Conservation (phyloP, 768 basidiomycete genomes). For the Boletus rufocinnamomeus region DNA sequence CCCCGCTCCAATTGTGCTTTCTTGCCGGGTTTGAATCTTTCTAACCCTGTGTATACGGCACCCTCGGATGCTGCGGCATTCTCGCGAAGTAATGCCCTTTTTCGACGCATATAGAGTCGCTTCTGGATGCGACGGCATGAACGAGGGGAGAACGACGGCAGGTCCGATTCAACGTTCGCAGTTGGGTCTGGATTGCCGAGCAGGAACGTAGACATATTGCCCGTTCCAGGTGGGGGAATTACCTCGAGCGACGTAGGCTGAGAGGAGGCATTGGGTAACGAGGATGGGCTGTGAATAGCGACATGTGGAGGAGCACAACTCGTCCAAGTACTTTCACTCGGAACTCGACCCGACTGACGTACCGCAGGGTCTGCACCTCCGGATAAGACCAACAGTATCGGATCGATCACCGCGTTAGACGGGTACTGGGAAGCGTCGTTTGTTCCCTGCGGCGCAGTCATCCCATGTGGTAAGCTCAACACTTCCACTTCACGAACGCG, state of each 20-base stretch:
- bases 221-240: neutral
- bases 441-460: neutral
- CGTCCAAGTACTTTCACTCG: neutral
- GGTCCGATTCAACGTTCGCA: conserved; percentile 14
- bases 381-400: conserved; percentile 32
- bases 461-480: conserved; percentile 1
- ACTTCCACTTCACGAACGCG: neutral
- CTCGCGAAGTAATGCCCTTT: conserved; percentile 54
- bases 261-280: neutral
- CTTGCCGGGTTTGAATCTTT: conserved; percentile 44
- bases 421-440: neutral
- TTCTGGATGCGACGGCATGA: conserved; percentile 60
- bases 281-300: neutral
- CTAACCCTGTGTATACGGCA: conserved; percentile 1
- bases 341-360: neutral
- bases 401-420: conserved; percentile 33
- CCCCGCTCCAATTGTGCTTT: conserved; percentile 9
- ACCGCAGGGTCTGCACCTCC: conserved; percentile 5
- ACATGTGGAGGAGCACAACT: neutral
- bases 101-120: conserved; percentile 71
- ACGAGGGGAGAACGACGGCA: conserved; percentile 41
- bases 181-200: neutral
- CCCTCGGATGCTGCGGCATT: conserved; percentile 15
- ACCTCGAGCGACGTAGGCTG: neutral
- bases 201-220: neutral